Evolutionary conservation across 768 basidiomycete genomes (phyloP).

Genomic region (Gautieria morchelliformis): DNA sequence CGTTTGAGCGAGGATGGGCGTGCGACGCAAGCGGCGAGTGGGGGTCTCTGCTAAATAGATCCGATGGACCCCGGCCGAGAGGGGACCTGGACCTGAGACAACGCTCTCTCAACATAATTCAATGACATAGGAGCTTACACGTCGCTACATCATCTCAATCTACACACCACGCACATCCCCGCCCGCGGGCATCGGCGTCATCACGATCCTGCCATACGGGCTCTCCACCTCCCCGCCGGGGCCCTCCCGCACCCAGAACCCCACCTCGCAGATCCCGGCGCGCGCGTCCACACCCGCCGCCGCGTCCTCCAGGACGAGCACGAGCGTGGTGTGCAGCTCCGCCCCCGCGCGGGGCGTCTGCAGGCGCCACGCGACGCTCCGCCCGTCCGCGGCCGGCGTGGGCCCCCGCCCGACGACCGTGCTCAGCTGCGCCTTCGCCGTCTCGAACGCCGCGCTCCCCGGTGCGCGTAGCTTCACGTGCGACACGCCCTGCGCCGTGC

Average conservation of each 20-base stretch:
- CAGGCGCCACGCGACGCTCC: too few relatives aligned
- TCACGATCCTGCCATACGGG: constrained; percentile 43
- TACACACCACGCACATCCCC: too few relatives aligned
- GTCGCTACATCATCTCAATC: too few relatives aligned
- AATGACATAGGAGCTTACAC: too few relatives aligned
- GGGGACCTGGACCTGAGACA: too few relatives aligned
- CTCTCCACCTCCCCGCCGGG: constrained; percentile 27
- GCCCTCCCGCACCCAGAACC: constrained; percentile 30
- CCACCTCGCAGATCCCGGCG: constrained; percentile 44
- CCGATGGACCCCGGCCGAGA: too few relatives aligned
- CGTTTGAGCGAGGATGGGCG: too few relatives aligned
- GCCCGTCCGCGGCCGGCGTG: too few relatives aligned
- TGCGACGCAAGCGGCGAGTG: too few relatives aligned
- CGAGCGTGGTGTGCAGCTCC: constrained; percentile 18
- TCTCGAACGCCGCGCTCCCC: constrained; percentile 18
- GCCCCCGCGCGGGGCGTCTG: too few relatives aligned
- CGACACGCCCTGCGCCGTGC: constrained; percentile 38
- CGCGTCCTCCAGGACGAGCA: constrained; percentile 30
- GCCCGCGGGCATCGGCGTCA: constrained; percentile 19
- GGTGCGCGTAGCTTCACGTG: constrained; percentile 35
- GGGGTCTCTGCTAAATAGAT: too few relatives aligned
- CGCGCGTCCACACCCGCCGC: constrained; percentile 23
- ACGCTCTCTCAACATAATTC: too few relatives aligned
- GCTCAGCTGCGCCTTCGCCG: constrained; percentile 30
- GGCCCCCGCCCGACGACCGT: constrained; percentile 22